Conservation (phyloP, 2,329 filamentous ascomycete genomes). For the Rhynchosporium agropyri region DNA sequence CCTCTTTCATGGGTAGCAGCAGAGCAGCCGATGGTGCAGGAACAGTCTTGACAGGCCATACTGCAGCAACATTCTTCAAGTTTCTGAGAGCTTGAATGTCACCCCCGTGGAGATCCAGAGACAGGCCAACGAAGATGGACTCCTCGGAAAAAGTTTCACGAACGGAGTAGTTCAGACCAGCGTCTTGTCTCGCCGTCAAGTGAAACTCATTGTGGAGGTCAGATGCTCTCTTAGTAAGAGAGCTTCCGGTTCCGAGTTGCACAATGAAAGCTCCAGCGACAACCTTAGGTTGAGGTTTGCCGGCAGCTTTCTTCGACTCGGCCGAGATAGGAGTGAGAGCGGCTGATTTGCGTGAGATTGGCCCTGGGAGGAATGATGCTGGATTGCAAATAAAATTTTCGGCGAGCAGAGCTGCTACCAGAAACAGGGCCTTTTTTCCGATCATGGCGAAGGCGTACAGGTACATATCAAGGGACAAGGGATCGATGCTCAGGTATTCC, state of each 20-base stretch:
- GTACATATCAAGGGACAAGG: neutral
- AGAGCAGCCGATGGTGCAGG: neutral
- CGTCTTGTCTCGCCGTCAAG: slow-evolving; percentile 6
- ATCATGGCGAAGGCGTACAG: neutral
- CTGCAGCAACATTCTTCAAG: slow-evolving; percentile 12
- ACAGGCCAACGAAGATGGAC: slow-evolving; percentile 12
- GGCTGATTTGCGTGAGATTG: neutral
- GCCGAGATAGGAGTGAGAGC: neutral
- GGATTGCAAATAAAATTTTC: slow-evolving; percentile 5
- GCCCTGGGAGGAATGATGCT: slow-evolving; percentile 5
- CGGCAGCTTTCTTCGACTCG: slow-evolving; percentile 7
- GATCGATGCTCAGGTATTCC: no score
- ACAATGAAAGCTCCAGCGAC: slow-evolving; percentile 3
- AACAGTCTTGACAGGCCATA: slow-evolving; percentile 5
- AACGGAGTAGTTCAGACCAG: slow-evolving; percentile 5
- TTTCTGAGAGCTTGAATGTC: slow-evolving; percentile 10
- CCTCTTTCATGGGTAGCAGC: neutral
- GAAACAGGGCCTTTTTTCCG: neutral
- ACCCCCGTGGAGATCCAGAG: neutral
- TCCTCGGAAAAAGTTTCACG: slow-evolving; percentile 10
- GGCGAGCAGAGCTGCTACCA: neutral
- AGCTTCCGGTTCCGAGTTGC: neutral
- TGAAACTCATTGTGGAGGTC: slow-evolving; percentile 11
- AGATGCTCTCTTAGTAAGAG: neutral
- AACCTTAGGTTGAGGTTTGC: slow-evolving; percentile 10